Evolutionary conservation across 169 alveolate species (phyloP), one percentile per base, ranked within the genome.

Genomic region (Plasmodium fragile): DNA sequence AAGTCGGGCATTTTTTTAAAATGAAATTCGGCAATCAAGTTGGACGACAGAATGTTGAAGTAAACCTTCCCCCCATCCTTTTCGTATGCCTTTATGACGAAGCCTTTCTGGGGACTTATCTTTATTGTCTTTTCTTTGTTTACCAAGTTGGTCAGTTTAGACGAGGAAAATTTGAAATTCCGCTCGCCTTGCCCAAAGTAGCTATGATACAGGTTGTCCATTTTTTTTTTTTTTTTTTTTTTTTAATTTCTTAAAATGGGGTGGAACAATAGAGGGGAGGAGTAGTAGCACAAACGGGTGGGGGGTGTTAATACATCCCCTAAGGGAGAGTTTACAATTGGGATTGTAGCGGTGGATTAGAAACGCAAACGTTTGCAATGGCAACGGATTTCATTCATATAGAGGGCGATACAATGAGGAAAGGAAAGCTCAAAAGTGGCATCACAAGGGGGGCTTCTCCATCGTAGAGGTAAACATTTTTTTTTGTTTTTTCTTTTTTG

Each of bases 21-120:
- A 39, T 91, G 94, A 52, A 91, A 91, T 25, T 91, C 94, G 3
- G 94, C 83, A 80, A 91, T 91, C 32, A 91, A 49, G 49, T 41
- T 81, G 43, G 94, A 91, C 22, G 83, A 79, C n/a, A 87, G 73
- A 28, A 91, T 91, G 11, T 91, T 91, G 55, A 91, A 80, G 69
- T 91, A 91, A 3, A 91, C 94, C 30, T 91, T 91, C 34, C 83
- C 94, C 3, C 94, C 94, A 41, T 91, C 32, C 18, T 91, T 91
- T 13, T 91, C 94, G 73, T 91, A 91, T 18, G 95, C 71, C 55
- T 92, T 84, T 92, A 92, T 92, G 18, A 92, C 95, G 72, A 43
- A 92, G 13, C 95, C 95, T 82, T 92, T 92, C 25, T 82, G 87
- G 10, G 95, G 95, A 72, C 75, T 71, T 82, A 92, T 92, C 81